Conservation (phyloP, 2,329 filamentous ascomycete species). For the Claviceps fusiformis region DNA sequence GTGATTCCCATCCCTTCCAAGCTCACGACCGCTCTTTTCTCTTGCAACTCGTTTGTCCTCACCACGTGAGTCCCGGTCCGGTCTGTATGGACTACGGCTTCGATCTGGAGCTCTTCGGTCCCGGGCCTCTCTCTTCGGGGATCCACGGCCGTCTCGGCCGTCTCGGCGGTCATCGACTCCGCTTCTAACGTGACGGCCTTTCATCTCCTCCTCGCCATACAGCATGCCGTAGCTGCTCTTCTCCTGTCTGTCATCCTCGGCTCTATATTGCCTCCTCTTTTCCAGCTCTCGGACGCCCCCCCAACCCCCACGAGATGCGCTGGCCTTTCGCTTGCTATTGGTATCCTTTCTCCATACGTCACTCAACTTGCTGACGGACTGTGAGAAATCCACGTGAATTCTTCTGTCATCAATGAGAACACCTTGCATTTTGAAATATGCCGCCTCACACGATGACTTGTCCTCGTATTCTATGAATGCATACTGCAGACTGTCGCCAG, state of each 20-base stretch:
- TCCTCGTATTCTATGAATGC: constrained; percentile 96
- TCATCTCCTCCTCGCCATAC: constrained; percentile 60
- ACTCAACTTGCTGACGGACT: constrained; percentile 79
- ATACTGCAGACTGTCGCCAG: constrained; percentile 90
- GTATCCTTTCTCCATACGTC: constrained; percentile 80
- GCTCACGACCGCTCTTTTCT: constrained; percentile 14
- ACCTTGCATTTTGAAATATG: constrained; percentile 98
- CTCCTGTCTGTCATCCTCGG: constrained; percentile 36
- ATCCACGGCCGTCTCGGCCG: constrained; percentile 9
- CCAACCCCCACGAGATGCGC: constrained; percentile 58
- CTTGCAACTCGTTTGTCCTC: constrained; percentile 6
- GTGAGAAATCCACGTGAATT: constrained; percentile 97
- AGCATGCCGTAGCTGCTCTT: constrained; percentile 60
- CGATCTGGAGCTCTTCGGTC: constrained; percentile 9
- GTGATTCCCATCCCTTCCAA: constrained; percentile 11
- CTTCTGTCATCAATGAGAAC: constrained; percentile 94
- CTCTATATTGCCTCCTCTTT: constrained; percentile 79
- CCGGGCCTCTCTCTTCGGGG: constrained; percentile 2
- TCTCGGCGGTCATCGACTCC: constrained; percentile 12
- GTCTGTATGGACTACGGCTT: constrained; percentile 26
- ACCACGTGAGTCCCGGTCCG: constrained; percentile 13
- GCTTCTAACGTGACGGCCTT: constrained; percentile 32
- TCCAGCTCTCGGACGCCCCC: constrained; percentile 81
- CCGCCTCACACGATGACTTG: constrained; percentile 82
- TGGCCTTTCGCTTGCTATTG: constrained; percentile 59